A percentile compares a stretch with the other conserved stretches of the same genome.
phyloP scores from a whole-genome alignment of 768 basidiomycete species.

The Phaeotremella fagi region DNA sequence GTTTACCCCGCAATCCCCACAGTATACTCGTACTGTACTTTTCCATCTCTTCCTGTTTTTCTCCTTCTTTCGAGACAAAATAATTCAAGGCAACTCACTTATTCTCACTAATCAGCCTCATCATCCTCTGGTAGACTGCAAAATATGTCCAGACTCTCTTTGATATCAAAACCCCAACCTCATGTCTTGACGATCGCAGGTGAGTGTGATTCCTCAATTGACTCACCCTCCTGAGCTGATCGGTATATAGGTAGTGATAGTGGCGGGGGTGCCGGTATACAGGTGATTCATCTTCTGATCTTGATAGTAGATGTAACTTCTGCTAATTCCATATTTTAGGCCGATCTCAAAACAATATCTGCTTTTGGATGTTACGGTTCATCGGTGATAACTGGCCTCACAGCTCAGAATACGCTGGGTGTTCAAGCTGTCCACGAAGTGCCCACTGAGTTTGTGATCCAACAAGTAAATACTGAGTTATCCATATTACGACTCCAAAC shows the following conservation, averaged over 20 bases:
- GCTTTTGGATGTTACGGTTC: conserved; percentile 73
- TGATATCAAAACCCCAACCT: conserved; percentile 11
- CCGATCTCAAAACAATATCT: conserved; percentile 80
- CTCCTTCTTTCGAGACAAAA: too few species aligned
- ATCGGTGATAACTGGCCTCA: conserved; percentile 76
- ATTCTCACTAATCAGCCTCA: too few species aligned
- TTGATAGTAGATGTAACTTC: not conserved
- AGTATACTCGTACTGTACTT: too few species aligned
- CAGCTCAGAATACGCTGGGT: conserved; percentile 81
- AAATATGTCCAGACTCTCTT: not conserved
- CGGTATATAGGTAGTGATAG: conserved; percentile 62
- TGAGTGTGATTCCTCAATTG: conserved; percentile 2
- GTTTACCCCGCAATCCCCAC: too few species aligned
- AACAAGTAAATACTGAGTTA: conserved; percentile 58
- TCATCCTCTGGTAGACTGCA: too few species aligned
- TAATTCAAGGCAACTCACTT: too few species aligned
- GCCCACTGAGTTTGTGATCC: conserved; percentile 64
- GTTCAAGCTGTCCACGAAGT: conserved; percentile 69
- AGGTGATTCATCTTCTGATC: conserved; percentile 57
- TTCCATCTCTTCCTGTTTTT: too few species aligned
- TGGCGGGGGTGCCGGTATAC: conserved; percentile 83
- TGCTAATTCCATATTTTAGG: conserved; percentile 51
- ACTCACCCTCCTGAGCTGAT: not conserved
- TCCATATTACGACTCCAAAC: not conserved
- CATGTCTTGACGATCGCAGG: conserved; percentile 46